Evolutionary conservation across 139 green algal species (phyloP), one percentile per base, ranked within the genome.

Genomic region (Protoeuglena noctilucae): DNA sequence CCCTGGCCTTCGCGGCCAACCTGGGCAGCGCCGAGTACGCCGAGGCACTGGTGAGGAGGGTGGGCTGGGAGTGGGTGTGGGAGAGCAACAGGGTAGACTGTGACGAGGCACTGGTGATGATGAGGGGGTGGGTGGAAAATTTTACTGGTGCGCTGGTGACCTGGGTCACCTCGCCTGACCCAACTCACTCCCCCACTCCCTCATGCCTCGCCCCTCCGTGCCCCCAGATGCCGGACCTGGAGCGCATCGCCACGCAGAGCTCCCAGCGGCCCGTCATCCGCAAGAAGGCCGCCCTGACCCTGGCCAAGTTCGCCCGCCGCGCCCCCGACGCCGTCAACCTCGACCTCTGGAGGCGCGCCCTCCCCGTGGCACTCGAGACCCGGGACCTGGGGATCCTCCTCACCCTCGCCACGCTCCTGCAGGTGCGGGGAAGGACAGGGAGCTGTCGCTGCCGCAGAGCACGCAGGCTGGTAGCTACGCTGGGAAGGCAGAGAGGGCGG

Each of bases 21-120:
- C 83, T 99, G 21, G 92, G 89, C 17, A 89, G 89, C 2, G 63
- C 62, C n/a, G 92, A 98, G 66, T 96, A 98, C 73, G 81, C 86
- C 6, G 81, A 94, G 41, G 76, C 86, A 2, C 70, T 99, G n/a
- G n/a, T n/a, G n/a, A n/a, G n/a, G n/a, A n/a, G n/a, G n/a, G n/a
- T n/a, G n/a, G n/a, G n/a, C n/a, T n/a, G n/a, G n/a, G n/a, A n/a
- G n/a, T n/a, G n/a, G n/a, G n/a, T n/a, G n/a, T n/a, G n/a, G n/a
- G n/a, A n/a, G n/a, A n/a, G n/a, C n/a, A n/a, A n/a, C n/a, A n/a
- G n/a, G n/a, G n/a, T n/a, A n/a, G n/a, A n/a, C n/a, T n/a, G n/a
- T n/a, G n/a, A n/a, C n/a, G n/a, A n/a, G n/a, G n/a, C n/a, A n/a
- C n/a, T n/a, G n/a, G n/a, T n/a, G n/a, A n/a, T n/a, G n/a, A n/a